These are phyloP conservation scores for Eimeria praecox DNA, from an alignment of 169 alveolate species.

Conservation along the genomic window DNA sequence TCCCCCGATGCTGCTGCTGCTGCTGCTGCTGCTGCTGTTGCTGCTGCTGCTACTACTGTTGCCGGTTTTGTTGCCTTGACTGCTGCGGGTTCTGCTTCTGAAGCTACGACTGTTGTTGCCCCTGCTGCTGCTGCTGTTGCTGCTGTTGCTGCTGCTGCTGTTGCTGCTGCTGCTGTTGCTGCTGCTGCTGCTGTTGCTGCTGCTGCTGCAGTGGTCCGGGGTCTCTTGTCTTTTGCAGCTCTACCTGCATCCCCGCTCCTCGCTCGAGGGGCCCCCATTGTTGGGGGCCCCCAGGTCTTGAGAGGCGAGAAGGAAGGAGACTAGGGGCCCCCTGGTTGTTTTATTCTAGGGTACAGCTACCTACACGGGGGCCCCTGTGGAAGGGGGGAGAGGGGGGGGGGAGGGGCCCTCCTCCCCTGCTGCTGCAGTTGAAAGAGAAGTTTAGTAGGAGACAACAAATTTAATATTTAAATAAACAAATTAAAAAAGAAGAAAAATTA, in stretches of 20 bases:
- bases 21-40: conserved; percentile 32
- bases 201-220: conserved; percentile 1
- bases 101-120: neutral
- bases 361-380: neutral
- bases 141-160: neutral
- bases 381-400: too few species aligned
- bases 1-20: conserved; percentile 2
- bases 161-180: too few species aligned
- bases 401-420: neutral
- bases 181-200: conserved; percentile 10
- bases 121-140: neutral
- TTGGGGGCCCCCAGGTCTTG: conserved; percentile 4
- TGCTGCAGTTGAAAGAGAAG: neutral
- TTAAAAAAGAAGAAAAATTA: too few species aligned
- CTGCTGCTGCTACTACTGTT: neutral
- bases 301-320: neutral
- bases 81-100: neutral
- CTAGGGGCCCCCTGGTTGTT: too few species aligned
- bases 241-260: neutral
- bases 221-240: neutral
- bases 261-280: neutral
- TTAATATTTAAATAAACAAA: too few species aligned
- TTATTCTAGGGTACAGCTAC: too few species aligned
- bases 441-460: neutral
- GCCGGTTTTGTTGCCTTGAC: neutral